Evolutionary conservation across 129 eudicot genomes (phyloP).

Genomic region (Ambrosia artemisiifolia): DNA sequence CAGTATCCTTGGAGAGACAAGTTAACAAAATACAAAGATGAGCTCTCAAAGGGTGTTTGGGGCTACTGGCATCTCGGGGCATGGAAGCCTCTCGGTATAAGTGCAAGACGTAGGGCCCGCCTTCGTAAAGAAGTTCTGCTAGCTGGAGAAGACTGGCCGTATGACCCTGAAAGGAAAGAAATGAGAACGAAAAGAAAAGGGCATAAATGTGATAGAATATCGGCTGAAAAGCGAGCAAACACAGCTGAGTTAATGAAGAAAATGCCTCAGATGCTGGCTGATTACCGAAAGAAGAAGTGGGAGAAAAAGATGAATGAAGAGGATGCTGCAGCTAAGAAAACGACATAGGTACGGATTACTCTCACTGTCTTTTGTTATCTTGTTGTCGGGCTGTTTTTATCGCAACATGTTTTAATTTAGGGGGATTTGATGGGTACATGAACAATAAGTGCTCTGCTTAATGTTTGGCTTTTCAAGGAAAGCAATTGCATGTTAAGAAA

Average conservation of each 20-base stretch:
- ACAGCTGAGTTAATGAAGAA: slow-evolving; percentile 80
- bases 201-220: slow-evolving; percentile 71
- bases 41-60: slow-evolving; percentile 75
- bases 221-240: slow-evolving; percentile 72
- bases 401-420: neutral
- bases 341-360: neutral
- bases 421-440: neutral
- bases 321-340: slow-evolving; percentile 62
- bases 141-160: slow-evolving; percentile 81
- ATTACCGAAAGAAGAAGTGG: slow-evolving; percentile 80
- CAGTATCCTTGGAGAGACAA: slow-evolving; percentile 69
- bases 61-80: slow-evolving; percentile 88
- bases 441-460: neutral
- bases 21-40: slow-evolving; percentile 58
- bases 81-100: slow-evolving; percentile 69
- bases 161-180: slow-evolving; percentile 71
- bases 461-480: neutral
- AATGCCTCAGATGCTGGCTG: slow-evolving; percentile 87
- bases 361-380: neutral
- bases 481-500: neutral
- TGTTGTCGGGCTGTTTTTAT: too few relatives aligned
- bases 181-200: slow-evolving; percentile 84
- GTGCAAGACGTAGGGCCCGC: slow-evolving; percentile 69
- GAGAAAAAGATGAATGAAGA: slow-evolving; percentile 94
- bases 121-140: slow-evolving; percentile 71